phyloP scores from a whole-genome alignment of 2,329 filamentous ascomycete genomes.

The Dactylellina parvicollis region DNA sequence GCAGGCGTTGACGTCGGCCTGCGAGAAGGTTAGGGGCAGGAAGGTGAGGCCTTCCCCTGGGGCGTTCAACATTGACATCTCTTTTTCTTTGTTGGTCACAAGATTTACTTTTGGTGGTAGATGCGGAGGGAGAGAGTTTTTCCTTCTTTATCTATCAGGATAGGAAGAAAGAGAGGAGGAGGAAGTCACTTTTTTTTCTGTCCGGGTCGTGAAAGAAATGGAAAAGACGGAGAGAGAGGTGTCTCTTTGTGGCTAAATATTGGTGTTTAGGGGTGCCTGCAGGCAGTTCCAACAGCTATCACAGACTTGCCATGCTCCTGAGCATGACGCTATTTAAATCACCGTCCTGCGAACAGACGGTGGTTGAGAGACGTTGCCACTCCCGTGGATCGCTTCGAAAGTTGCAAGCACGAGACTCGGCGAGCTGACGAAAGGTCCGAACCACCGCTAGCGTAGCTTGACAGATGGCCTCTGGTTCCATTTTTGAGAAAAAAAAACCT shows the following conservation, averaged over 20 bases:
- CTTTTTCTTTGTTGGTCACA: background rate
- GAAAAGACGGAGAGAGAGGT: background rate
- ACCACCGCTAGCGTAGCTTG: background rate
- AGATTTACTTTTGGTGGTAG: background rate
- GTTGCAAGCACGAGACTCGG: background rate
- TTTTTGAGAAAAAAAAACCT: no score
- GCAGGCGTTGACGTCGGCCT: slow-evolving; percentile 78
- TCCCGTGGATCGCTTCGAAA: background rate
- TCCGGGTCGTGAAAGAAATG: background rate
- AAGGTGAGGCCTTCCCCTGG: slow-evolving; percentile 58
- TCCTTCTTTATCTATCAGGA: background rate
- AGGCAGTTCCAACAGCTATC: background rate
- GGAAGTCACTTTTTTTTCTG: background rate
- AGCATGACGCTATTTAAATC: no score
- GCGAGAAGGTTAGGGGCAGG: slow-evolving; percentile 82
- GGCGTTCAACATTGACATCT: slow-evolving; percentile 28
- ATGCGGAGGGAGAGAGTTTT: background rate
- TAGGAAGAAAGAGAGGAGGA: background rate
- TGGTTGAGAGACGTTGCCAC: background rate
- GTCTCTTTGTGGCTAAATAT: slow-evolving; percentile 31
- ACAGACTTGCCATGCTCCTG: no score
- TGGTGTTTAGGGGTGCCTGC: slow-evolving; percentile 16
- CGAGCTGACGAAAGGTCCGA: slow-evolving; percentile 10
- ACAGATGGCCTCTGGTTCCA: background rate
- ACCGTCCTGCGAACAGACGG: no score